These are phyloP conservation scores for Epicoccum sorghinum DNA, from an alignment of 2,329 filamentous ascomycete genomes.

Conservation along the genomic window DNA sequence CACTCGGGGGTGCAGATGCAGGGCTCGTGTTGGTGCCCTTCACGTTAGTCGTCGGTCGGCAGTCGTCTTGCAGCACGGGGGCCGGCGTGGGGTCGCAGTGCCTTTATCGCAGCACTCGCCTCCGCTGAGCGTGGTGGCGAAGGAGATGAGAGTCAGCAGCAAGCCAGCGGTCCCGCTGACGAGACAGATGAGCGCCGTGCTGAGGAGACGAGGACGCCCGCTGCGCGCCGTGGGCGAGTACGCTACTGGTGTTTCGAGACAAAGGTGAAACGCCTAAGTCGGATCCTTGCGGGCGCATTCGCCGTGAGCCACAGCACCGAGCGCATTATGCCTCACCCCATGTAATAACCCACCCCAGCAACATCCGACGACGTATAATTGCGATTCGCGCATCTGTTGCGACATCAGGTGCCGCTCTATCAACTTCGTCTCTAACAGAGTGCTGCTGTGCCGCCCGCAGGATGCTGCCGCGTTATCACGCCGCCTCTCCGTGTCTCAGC, in stretches of 20 bases:
- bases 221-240: conserved; percentile 8
- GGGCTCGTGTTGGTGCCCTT: conserved; percentile 3
- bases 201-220: conserved; percentile 6
- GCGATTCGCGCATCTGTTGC: conserved; percentile 6
- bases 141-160: conserved; percentile 9
- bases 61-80: conserved; percentile 10
- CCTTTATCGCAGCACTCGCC: conserved; percentile 11
- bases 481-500: conserved; percentile 4
- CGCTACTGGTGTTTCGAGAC: conserved; percentile 8
- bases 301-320: not conserved
- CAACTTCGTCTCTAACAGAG: not conserved
- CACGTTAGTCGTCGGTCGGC: not conserved
- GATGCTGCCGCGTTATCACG: not conserved
- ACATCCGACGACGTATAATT: conserved; percentile 5
- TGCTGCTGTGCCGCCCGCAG: not conserved
- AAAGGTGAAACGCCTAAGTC: conserved; percentile 3
- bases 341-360: conserved; percentile 4
- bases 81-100: conserved; percentile 8
- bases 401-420: not conserved
- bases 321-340: not conserved
- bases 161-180: conserved; percentile 11
- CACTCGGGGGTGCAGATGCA: not conserved
- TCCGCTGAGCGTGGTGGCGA: conserved; percentile 5
- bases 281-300: conserved; percentile 4
- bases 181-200: conserved; percentile 10